Conservation (phyloP, 2,329 filamentous ascomycete genomes). For the Colletotrichum scovillei region DNA sequence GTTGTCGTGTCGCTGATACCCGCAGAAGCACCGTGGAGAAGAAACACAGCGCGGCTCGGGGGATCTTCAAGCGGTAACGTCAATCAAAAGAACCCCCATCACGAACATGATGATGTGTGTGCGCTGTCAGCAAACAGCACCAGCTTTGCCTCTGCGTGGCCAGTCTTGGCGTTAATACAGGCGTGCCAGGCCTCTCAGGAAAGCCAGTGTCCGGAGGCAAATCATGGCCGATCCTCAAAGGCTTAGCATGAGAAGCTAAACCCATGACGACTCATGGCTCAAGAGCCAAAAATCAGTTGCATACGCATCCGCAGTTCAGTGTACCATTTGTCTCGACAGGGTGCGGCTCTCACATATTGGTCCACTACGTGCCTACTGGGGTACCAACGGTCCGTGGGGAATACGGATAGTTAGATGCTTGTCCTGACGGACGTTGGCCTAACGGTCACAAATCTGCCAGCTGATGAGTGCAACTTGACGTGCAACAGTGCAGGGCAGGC, state of each 20-base stretch:
- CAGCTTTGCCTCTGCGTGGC: neutral
- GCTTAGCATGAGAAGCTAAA: slow-evolving; percentile 31
- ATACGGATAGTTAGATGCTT: neutral
- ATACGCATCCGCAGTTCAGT: neutral
- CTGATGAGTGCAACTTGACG: neutral
- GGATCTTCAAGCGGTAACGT: slow-evolving; percentile 9
- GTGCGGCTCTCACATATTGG: neutral
- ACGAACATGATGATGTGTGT: neutral
- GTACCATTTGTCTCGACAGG: neutral
- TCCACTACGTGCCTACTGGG: no score
- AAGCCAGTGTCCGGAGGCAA: slow-evolving; percentile 12
- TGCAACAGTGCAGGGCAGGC: neutral
- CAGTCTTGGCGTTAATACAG: neutral
- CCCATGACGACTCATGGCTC: slow-evolving; percentile 6
- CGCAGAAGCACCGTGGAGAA: slow-evolving; percentile 13
- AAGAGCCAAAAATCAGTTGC: neutral
- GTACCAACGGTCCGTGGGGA: neutral
- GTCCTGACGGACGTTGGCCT: neutral
- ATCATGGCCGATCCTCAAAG: slow-evolving; percentile 24
- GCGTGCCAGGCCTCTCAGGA: neutral
- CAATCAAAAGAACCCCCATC: slow-evolving; percentile 13
- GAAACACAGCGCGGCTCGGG: slow-evolving; percentile 3
- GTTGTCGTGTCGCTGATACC: slow-evolving; percentile 28
- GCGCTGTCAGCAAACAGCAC: neutral
- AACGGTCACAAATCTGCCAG: neutral